A percentile compares a stretch with the other conserved stretches of the same genome.
phyloP scores from a whole-genome alignment of 2,329 filamentous ascomycete genomes.

The Raffaelea arxii region DNA sequence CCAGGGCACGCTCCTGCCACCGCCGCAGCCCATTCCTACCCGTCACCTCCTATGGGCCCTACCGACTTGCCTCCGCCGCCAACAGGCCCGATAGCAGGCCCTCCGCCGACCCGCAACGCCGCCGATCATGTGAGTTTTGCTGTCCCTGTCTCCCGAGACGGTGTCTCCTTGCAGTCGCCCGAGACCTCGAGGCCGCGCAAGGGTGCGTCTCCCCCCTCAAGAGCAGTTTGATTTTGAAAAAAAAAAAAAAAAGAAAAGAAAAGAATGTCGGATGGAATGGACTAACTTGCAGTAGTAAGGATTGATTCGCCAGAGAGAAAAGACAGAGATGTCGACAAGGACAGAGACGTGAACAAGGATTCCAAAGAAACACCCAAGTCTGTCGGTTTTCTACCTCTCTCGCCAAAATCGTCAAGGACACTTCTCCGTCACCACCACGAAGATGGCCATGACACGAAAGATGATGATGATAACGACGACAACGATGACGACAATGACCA shows the following conservation, averaged over 20 bases:
- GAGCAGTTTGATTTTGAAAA: too few species aligned
- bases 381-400: conserved; percentile 38
- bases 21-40: too few species aligned
- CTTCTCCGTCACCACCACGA: conserved; percentile 30
- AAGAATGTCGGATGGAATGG: too few species aligned
- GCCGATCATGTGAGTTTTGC: conserved; percentile 14
- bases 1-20: too few species aligned
- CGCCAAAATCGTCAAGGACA: conserved; percentile 37
- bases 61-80: conserved; percentile 14
- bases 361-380: conserved; percentile 30
- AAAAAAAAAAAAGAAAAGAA: too few species aligned
- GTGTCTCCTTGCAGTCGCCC: conserved; percentile 1
- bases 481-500: not conserved
- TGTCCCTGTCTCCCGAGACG: conserved; percentile 3
- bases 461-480: conserved; percentile 3
- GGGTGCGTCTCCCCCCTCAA: conserved; percentile 10
- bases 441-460: too few species aligned
- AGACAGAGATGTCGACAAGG: too few species aligned
- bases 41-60: not conserved
- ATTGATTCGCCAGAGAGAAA: too few species aligned
- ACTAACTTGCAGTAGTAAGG: too few species aligned
- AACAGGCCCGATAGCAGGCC: conserved; percentile 1
- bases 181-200: conserved; percentile 2
- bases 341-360: too few species aligned
- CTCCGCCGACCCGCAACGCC: not conserved